Base-by-base conservation (phyloP, 257 asterid species). In the Scutellaria galericulata region DNA sequence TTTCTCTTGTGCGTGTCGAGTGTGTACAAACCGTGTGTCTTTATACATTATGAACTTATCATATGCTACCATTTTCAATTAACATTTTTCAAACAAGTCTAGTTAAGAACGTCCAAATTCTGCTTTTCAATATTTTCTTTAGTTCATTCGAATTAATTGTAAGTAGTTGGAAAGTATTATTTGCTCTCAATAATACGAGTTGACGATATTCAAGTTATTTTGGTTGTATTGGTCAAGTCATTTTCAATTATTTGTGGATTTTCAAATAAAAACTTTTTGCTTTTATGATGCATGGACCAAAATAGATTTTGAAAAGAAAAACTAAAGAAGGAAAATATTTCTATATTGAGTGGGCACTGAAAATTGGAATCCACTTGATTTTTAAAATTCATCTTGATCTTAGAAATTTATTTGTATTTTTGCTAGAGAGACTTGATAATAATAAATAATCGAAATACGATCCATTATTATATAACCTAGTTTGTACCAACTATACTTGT, bases 21-120 rank as follows among this genome's bases (percentile, higher is more conserved):
- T 65, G n/a, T 60, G 76, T 76, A 4, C 66, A 70, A 70, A 70
- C 76, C 77, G 81, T 77, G 81, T 77, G 9, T 53, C 20, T 14
- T 39, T 44, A 27, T 2, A 27, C 35, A 2, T n/a, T n/a, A n/a
- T 54, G 42, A 40, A 54, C 22, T 40, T 37, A 13, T 64, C 70
- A 22, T 35, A 39, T 6, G 3, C 53, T 42, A 5, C 39, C 6
- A 9, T 4, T 9, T 14, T 6, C 9, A 68, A 15, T 68, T 31
- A 24, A 13, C 44, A 39, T 51, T 53, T 5, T 65, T 1, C 20
- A 20, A 20, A 40, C 39, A 1, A 15, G 1, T 9, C 2, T 0
- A 27, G 14, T 8, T 0, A 5, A 27, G 6, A 64, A 44, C 22
- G n/a, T 13, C 56, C 24, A 46, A 64, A 64, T 18, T 44, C 48